Evolutionary conservation across 495 filamentous ascomycete species (phyloP).

Genomic region (Hyaloscypha hepaticicola): DNA sequence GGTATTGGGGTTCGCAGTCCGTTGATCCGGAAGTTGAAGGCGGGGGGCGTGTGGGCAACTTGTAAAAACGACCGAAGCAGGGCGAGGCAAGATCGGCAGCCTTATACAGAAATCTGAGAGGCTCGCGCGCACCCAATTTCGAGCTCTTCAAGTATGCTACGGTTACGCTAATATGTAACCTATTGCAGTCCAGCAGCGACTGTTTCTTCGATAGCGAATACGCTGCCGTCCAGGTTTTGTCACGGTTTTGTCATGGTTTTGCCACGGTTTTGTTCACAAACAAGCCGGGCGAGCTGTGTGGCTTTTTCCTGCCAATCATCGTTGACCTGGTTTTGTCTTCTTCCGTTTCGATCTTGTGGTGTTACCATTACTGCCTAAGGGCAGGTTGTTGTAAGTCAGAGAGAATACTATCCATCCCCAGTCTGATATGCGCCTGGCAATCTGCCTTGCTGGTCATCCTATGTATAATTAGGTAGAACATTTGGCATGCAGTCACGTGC

Average conservation of each 20-base stretch:
- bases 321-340: conserved; percentile 2
- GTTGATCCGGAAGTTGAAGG: neutral
- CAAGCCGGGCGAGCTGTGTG: conserved; percentile 1
- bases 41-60: neutral
- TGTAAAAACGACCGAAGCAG: neutral
- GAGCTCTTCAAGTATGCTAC: neutral
- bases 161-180: neutral
- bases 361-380: neutral
- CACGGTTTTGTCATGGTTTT: neutral
- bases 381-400: neutral
- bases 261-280: conserved; percentile 1
- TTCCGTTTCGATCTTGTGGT: conserved; percentile 8
- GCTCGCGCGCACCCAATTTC: neutral
- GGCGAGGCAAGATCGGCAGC: conserved; percentile 2
- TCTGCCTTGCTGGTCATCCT: neutral
- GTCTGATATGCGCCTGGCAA: neutral
- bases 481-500: neutral
- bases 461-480: too few species aligned
- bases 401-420: neutral
- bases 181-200: neutral
- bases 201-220: conserved; percentile 4
- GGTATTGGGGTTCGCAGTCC: neutral
- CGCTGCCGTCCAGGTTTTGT: conserved; percentile 1
- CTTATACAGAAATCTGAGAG: neutral
- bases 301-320: conserved; percentile 1